phyloP scores from a whole-genome alignment of 176 grass and related monocot genomes.

The Triticum aestivum region DNA sequence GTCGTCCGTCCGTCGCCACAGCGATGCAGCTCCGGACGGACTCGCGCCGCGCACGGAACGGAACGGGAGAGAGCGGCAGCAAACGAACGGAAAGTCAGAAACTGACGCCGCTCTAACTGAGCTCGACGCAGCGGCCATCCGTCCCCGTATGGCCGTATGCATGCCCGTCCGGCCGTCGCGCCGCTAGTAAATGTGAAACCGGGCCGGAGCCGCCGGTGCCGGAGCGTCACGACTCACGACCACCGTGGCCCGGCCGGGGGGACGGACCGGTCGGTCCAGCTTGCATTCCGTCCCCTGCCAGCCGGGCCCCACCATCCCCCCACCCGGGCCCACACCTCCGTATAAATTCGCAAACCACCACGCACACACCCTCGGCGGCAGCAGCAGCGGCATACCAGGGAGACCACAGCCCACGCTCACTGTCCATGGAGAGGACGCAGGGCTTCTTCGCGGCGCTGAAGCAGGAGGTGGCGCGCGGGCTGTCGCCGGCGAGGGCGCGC shows the following conservation, averaged over 20 bases:
- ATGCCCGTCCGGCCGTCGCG: background rate
- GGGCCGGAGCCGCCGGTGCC: no score
- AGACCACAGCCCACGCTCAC: background rate
- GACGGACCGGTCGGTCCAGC: background rate
- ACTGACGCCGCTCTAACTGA: background rate
- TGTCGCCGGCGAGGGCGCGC: slow-evolving; percentile 51
- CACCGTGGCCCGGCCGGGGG: no score
- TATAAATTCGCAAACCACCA: slow-evolving; percentile 37
- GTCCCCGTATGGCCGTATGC: background rate
- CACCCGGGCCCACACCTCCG: slow-evolving; percentile 13
- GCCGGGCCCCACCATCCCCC: background rate
- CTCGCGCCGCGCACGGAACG: no score
- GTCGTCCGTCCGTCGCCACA: background rate
- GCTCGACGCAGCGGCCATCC: background rate
- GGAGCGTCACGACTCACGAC: no score
- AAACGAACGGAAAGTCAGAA: background rate
- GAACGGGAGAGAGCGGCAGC: no score
- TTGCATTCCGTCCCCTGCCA: background rate
- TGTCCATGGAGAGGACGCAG: slow-evolving; percentile 60
- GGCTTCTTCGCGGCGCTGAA: slow-evolving; percentile 67
- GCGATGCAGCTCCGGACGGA: background rate
- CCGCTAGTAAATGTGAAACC: no score
- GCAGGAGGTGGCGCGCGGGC: slow-evolving; percentile 60
- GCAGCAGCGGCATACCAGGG: background rate
- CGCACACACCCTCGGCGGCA: background rate